Evolutionary conservation across 1,284 basidiomycete genomes (phyloP), one percentile per base, ranked within the genome.

Genomic region (Rhodotorula glutinis): DNA sequence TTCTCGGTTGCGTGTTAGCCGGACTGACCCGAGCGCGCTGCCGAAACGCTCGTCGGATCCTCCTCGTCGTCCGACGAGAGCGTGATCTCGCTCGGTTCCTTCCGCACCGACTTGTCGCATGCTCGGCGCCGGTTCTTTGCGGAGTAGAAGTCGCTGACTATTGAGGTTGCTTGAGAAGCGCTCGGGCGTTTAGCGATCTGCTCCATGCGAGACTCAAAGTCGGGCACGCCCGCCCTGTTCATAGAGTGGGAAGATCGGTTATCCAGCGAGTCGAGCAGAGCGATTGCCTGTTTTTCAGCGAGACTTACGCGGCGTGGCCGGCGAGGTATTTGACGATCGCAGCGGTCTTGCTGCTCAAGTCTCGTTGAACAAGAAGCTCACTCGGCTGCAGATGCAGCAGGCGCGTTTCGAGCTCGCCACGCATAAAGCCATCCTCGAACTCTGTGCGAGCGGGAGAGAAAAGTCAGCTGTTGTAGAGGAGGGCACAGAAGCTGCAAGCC

Each of bases 321-420:
- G 85, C 81, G 72, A 90, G 87, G 75, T 91, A 83, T 0, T 80
- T 79, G 43, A 97, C 78, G 78, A 96, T 86, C 75, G 89, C 91
- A 73, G 87, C 85, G 0, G 91, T 94, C 19, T 86, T 81, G 57
- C 83, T 84, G 67, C 86, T 90, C n/a, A 95, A 78, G 10, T 83
- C 83, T 8, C 80, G 76, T 29, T 68, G 72, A 1, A 73, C 63
- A 1, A 98, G 80, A 2, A 98, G 78, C 75, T 98, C 95, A 0
- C 88, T 84, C 0, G 95, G 95, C 68, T 85, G 85, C 14, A 87
- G 84, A 76, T 96, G 92, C 2, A 88, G 86, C 67, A 96, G 82
- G 56, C 92, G 82, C 1, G 91, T 92, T 88, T 92, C 92, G 8
- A 96, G 84, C 78, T 95, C 92, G n/a, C 86, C 41, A 33, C 92